A percentile compares a stretch with the other conserved stretches of the same genome.
Conservation (phyloP, 108 stramenopile genomes). For the Pseudonitzschia pungens region DNA sequence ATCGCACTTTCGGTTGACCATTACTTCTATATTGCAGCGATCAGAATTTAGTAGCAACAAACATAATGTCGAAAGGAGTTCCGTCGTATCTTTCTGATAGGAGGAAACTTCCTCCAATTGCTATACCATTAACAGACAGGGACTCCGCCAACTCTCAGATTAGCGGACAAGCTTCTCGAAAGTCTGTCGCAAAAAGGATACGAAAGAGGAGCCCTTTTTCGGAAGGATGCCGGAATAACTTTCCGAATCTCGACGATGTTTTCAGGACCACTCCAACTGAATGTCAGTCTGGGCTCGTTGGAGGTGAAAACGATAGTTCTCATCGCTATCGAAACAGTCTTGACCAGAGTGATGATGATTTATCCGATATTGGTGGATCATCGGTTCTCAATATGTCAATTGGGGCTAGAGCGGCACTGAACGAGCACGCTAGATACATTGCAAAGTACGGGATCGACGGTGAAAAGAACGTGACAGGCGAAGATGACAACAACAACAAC, state of each 20-base stretch:
- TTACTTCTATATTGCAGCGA: background rate
- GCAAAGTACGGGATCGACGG: constrained; percentile 56
- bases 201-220: constrained; percentile 24
- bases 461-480: background rate
- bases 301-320: background rate
- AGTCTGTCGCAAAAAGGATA: constrained; percentile 2
- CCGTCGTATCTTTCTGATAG: background rate
- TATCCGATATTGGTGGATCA: constrained; percentile 4
- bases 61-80: background rate
- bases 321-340: background rate
- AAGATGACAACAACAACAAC: background rate
- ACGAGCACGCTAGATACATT: constrained; percentile 49
- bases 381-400: constrained; percentile 50
- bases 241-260: constrained; percentile 18
- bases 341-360: constrained; percentile 4
- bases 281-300: background rate
- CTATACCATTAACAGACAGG: background rate
- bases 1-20: too few species aligned
- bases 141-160: background rate
- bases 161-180: background rate
- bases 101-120: background rate
- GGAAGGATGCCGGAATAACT: constrained; percentile 21
- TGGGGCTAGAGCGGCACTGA: constrained; percentile 53
- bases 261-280: background rate
- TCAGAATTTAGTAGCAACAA: background rate